These are phyloP conservation scores for Ruellia speciosa DNA, from an alignment of 305 asterid species.

Conservation along the genomic window DNA sequence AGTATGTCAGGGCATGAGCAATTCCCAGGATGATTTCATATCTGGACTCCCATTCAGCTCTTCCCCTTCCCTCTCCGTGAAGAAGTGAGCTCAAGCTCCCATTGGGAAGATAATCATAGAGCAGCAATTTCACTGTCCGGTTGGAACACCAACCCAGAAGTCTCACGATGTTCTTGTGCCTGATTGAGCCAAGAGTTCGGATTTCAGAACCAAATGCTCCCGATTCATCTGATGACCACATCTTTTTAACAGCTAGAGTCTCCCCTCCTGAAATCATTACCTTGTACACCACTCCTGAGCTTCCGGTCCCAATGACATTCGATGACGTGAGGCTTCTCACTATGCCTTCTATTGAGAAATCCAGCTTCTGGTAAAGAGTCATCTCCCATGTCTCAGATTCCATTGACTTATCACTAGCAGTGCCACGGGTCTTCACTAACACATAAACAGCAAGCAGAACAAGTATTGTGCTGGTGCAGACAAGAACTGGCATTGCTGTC, in stretches of 20 bases:
- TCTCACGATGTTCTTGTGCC: slow-evolving; percentile 88
- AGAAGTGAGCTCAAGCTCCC: slow-evolving; percentile 95
- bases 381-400: slow-evolving; percentile 63
- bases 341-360: slow-evolving; percentile 62
- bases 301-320: slow-evolving; percentile 88
- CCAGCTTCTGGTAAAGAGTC: slow-evolving; percentile 85
- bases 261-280: slow-evolving; percentile 61
- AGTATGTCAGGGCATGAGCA: slow-evolving; percentile 77
- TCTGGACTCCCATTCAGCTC: slow-evolving; percentile 81
- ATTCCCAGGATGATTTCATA: slow-evolving; percentile 60
- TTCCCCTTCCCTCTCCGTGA: slow-evolving; percentile 77
- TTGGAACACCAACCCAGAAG: slow-evolving; percentile 92
- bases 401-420: slow-evolving; percentile 33
- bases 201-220: slow-evolving; percentile 77
- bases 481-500: slow-evolving; percentile 78
- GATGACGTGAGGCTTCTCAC: slow-evolving; percentile 59
- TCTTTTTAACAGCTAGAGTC: slow-evolving; percentile 77
- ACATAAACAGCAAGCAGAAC: slow-evolving; percentile 63
- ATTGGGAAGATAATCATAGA: slow-evolving; percentile 83
- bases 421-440: slow-evolving; percentile 35
- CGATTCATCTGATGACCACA: slow-evolving; percentile 89
- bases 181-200: slow-evolving; percentile 67
- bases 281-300: slow-evolving; percentile 90
- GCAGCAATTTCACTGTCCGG: slow-evolving; percentile 58
- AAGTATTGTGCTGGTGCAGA: slow-evolving; percentile 62